These are phyloP conservation scores for Truncatella angustata DNA, from an alignment of 2,329 filamentous ascomycete genomes.

Conservation along the genomic window DNA sequence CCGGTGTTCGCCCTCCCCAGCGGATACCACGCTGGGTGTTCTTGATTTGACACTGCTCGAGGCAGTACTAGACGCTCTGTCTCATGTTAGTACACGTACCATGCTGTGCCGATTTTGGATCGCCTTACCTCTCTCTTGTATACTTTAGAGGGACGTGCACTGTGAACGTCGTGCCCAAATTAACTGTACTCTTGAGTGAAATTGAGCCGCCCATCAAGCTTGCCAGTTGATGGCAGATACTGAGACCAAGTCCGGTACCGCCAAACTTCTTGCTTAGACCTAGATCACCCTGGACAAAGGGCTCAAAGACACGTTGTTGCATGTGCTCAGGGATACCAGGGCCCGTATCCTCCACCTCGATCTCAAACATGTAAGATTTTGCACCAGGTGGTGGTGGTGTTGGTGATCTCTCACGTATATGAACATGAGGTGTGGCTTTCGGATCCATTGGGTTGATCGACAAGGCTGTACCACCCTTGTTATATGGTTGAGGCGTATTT, in stretches of 20 bases:
- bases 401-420: constrained; percentile 53
- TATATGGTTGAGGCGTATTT: constrained; percentile 27
- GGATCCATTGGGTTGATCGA: constrained; percentile 63
- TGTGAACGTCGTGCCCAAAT: constrained; percentile 76
- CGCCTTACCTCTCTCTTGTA: constrained; percentile 61
- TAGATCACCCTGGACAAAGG: constrained; percentile 90
- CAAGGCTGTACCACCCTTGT: constrained; percentile 50
- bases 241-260: constrained; percentile 82
- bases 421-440: constrained; percentile 46
- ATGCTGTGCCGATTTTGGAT: neutral
- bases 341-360: constrained; percentile 84
- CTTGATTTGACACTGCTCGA: constrained; percentile 53
- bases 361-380: constrained; percentile 74
- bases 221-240: constrained; percentile 85
- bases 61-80: constrained; percentile 51
- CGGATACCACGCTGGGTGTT: constrained; percentile 43
- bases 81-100: constrained; percentile 9
- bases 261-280: constrained; percentile 87
- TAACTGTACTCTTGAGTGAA: constrained; percentile 66
- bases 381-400: constrained; percentile 61
- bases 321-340: constrained; percentile 79
- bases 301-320: constrained; percentile 84
- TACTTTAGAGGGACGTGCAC: constrained; percentile 81
- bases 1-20: constrained; percentile 36
- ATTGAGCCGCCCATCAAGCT: constrained; percentile 80